A percentile compares a stretch with the other conserved stretches of the same genome.
Evolutionary conservation across 2,329 filamentous ascomycete genomes (phyloP).

Genomic region (Calonectria fujianensis): DNA sequence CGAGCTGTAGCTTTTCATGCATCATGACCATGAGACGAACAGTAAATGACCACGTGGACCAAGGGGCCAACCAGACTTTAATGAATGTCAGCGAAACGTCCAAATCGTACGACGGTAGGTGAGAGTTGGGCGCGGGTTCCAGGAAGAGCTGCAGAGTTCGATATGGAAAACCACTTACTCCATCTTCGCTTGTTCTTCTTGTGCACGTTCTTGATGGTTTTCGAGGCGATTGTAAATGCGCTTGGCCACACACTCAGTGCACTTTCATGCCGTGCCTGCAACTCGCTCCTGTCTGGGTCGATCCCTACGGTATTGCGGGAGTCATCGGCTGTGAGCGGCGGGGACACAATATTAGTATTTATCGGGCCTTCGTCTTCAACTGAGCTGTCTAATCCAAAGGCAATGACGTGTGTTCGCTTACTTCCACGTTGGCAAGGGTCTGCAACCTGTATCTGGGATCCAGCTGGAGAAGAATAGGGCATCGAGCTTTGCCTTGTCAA

Average conservation of each 20-base stretch:
- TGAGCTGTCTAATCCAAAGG: neutral
- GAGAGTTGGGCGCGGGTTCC: too few relatives aligned
- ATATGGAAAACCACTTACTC: slow-evolving; percentile 55
- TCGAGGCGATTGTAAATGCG: slow-evolving; percentile 56
- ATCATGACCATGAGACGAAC: slow-evolving; percentile 57
- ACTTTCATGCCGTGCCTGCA: slow-evolving; percentile 44
- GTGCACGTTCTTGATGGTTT: slow-evolving; percentile 55
- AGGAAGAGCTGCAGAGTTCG: too few relatives aligned
- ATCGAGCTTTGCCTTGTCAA: slow-evolving; percentile 25
- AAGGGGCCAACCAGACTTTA: slow-evolving; percentile 57
- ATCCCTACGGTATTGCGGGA: neutral
- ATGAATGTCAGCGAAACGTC: neutral
- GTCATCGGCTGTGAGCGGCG: neutral
- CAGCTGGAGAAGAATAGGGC: neutral
- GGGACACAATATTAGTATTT: neutral
- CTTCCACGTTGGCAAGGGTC: slow-evolving; percentile 1
- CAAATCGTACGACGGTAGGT: too few relatives aligned
- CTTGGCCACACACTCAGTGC: slow-evolving; percentile 49
- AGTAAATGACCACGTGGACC: slow-evolving; percentile 61
- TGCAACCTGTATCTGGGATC: slow-evolving; percentile 20
- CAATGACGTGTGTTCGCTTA: neutral
- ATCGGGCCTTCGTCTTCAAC: neutral
- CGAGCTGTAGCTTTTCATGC: slow-evolving; percentile 55
- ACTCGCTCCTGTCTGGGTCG: neutral
- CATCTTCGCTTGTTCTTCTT: slow-evolving; percentile 57